Base-by-base conservation (phyloP, 225 moss, liverwort and hornwort genomes). In the Pleurozium schreberi region DNA sequence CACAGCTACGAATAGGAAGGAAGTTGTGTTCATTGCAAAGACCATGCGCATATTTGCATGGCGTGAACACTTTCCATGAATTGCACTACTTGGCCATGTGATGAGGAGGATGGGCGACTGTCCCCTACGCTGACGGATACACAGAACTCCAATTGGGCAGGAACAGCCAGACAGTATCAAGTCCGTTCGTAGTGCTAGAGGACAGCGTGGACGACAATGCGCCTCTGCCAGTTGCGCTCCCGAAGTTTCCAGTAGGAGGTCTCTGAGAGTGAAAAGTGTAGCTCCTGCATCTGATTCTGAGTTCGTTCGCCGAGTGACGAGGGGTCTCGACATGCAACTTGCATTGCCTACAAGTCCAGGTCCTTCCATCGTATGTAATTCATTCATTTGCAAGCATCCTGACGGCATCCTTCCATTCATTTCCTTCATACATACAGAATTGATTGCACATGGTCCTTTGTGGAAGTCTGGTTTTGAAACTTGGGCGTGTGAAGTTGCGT, bases 131-230 rank as follows among this genome's bases (percentile, higher is more conserved):
- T 93, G 88, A 93, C 90, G 61, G 84, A 67, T 90, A 21, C 87
- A 75, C 76, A 90, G 88, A 90, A 75, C 62, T 88, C 91, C 63
- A 91, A 87, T 88, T 86, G 89, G 91, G 85, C 91, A 89, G 91
- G 88, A 88, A 83, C 88, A 66, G 42, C 82, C 83, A 79, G 85
- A 85, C 77, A 58, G 68, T 87, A 84, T 59, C 66, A 49, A 85
- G 67, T 88, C 75, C 84, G 75, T 20, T 88, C 59, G 75, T 84
- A 80, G 42, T 81, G 61, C 43, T 90, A 90, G 69, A 82, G 88
- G 59, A 79, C 83, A 69, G 28, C 84, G 77, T 91, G 88, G 91
- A 88, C 90, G 88, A 86, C 88, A 88, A 65, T 86, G 84, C 53
- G 89, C 85, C 68, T 87, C 89, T 59, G 87, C 80, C 42, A 87